phyloP scores from a whole-genome alignment of 1,284 basidiomycete genomes.

The Phellopilus nigrolimitatus region DNA sequence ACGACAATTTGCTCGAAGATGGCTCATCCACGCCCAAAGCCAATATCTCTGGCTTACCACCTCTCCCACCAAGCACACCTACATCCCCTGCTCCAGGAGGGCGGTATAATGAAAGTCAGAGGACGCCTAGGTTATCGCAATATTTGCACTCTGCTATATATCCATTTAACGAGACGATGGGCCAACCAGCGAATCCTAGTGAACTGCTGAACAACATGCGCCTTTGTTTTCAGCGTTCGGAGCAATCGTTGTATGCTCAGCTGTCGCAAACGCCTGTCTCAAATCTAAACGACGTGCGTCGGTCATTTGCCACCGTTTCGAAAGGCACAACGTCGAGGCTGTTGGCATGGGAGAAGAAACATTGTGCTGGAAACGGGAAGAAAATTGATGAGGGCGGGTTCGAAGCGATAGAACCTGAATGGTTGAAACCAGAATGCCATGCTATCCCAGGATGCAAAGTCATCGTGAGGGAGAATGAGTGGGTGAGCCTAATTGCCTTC shows the following conservation, averaged over 20 bases:
- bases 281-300: constrained; percentile 58
- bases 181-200: constrained; percentile 31
- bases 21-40: constrained; percentile 26
- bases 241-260: constrained; percentile 53
- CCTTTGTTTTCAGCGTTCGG: constrained; percentile 51
- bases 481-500: constrained; percentile 72
- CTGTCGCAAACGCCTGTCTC: constrained; percentile 41
- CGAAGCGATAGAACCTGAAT: constrained; percentile 47
- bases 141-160: constrained; percentile 18
- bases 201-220: constrained; percentile 46
- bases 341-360: constrained; percentile 60
- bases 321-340: constrained; percentile 47
- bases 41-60: constrained; percentile 16
- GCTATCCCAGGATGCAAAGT: constrained; percentile 63
- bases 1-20: constrained; percentile 25
- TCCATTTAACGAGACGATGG: too few species aligned
- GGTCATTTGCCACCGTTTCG: constrained; percentile 48
- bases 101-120: too few species aligned
- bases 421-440: constrained; percentile 59
- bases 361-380: constrained; percentile 31
- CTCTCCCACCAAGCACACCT: constrained; percentile 8
- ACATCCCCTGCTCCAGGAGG: too few species aligned
- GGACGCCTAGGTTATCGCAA: too few species aligned
- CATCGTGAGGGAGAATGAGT: constrained; percentile 64
- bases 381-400: constrained; percentile 28